Evolutionary conservation across 2,329 filamentous ascomycete genomes (phyloP).

Genomic region (Davidsoniella australis): DNA sequence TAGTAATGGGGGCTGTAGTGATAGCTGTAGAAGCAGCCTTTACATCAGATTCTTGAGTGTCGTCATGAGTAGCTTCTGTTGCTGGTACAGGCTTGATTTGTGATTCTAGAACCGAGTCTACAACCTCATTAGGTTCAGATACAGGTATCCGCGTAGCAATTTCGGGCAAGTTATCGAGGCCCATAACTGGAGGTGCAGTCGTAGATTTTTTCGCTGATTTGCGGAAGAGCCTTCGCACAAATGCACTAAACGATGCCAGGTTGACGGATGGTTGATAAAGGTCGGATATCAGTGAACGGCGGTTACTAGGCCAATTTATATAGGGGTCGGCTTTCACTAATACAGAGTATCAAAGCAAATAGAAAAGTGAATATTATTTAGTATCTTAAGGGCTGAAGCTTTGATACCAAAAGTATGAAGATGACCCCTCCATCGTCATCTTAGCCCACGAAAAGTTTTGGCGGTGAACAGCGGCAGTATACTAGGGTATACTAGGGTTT

Average conservation of each 20-base stretch:
- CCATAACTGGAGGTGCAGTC: not conserved
- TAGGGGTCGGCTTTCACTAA: not conserved
- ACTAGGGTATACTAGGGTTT: conserved; percentile 13
- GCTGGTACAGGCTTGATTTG: too few relatives aligned
- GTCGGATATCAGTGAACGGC: not conserved
- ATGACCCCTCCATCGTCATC: conserved; percentile 4
- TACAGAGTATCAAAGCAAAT: not conserved
- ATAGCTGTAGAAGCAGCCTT: not conserved
- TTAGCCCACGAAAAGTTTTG: conserved; percentile 14
- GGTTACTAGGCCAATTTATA: not conserved
- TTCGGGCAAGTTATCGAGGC: not conserved
- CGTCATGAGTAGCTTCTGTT: not conserved
- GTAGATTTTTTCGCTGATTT: not conserved
- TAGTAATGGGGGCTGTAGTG: too few relatives aligned
- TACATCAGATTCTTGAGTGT: not conserved
- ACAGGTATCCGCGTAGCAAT: not conserved
- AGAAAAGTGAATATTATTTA: too few relatives aligned
- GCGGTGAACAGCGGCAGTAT: conserved; percentile 20
- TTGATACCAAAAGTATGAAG: too few relatives aligned
- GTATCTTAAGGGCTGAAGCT: not conserved
- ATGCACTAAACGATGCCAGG: not conserved
- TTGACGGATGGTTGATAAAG: not conserved
- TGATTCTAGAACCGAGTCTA: too few relatives aligned
- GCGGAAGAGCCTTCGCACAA: not conserved
- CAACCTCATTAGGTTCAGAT: not conserved